Base-by-base conservation (phyloP, 345 rosid genomes). In the Fremontodendron californicum region DNA sequence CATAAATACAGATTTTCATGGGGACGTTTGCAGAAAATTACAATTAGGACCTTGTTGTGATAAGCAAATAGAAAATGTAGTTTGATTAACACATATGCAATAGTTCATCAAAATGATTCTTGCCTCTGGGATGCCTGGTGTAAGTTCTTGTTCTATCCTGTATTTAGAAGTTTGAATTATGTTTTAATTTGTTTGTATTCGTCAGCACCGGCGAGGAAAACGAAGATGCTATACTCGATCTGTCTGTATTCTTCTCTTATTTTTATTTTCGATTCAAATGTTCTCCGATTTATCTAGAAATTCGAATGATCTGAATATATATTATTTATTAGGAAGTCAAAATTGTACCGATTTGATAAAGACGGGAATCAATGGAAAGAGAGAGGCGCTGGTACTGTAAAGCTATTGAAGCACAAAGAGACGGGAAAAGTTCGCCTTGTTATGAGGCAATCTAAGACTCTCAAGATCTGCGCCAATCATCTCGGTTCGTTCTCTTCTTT, bases 401-500 rank as follows among this genome's bases (percentile, higher is more conserved):
- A 90, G 92, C 82, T 95, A 16, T 82, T 95, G 82, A 93, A 92
- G 78, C 99, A 95, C 77, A 91, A 91, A 71, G 88, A 74, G 43
- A 81, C 85, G 16, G 91, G 90, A 11, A 95, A 90, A 74, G 94
- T 93, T 74, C 90, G 98, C 65, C 95, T 94, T 15, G 92, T 96
- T 75, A 90, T 93, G 92, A 86, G 98, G 78, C 98, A 94, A 76
- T 90, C 94, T 3, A 96, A 92, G 84, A 96, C 99, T 49, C 89
- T 96, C 77, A 96, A 93, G 92, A 93, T 96, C 93, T 96, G 99
- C 66, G 99, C 98, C 66, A 96, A 96, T 83, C 98, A 96, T 88
- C 80, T 90, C 1, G 90, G 98, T 93, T n/a, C 63, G 90, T 79
- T 52, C 31, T 63, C 29, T 51, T 27, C 21, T 48, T 23, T 19